These are phyloP conservation scores for baker's yeast (Saccharomyces cerevisiae) DNA, from an alignment of 805 yeast species.

Conservation along the genomic window DNA sequence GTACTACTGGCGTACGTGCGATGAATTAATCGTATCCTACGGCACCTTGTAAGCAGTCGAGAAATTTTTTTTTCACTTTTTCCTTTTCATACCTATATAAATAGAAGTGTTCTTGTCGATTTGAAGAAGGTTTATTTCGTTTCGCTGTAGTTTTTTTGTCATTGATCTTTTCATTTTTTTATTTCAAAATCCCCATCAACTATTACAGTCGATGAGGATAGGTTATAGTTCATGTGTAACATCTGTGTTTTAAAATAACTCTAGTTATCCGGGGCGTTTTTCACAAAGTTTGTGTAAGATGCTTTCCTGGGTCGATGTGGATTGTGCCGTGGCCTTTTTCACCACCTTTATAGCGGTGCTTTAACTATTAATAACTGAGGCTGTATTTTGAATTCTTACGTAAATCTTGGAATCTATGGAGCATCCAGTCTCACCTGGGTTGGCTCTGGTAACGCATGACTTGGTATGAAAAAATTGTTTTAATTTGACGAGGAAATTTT, in stretches of 20 bases:
- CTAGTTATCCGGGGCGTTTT: constrained; percentile 2
- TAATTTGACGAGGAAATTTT: no score
- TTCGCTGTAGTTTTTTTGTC: no score
- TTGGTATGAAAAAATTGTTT: no score
- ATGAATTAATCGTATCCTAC: background rate
- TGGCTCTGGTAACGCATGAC: no score
- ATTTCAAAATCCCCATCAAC: constrained; percentile 37
- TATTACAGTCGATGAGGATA: constrained; percentile 52
- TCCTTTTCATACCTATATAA: background rate
- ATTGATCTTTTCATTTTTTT: background rate
- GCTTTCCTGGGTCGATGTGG: constrained; percentile 40
- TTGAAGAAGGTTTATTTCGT: no score
- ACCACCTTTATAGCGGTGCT: constrained; percentile 43
- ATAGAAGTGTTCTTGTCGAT: no score
- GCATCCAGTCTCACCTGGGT: no score
- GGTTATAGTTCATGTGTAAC: constrained; percentile 22
- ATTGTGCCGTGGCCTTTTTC: constrained; percentile 41
- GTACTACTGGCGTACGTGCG: background rate
- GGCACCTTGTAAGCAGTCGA: background rate
- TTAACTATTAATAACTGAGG: constrained; percentile 26
- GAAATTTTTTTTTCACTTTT: background rate
- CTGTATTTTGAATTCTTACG: constrained; percentile 19
- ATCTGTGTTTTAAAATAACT: constrained; percentile 10
- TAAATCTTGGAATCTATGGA: no score
- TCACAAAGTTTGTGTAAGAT: background rate